Conservation (phyloP, 345 rosid genomes). For the Fremontodendron californicum region DNA sequence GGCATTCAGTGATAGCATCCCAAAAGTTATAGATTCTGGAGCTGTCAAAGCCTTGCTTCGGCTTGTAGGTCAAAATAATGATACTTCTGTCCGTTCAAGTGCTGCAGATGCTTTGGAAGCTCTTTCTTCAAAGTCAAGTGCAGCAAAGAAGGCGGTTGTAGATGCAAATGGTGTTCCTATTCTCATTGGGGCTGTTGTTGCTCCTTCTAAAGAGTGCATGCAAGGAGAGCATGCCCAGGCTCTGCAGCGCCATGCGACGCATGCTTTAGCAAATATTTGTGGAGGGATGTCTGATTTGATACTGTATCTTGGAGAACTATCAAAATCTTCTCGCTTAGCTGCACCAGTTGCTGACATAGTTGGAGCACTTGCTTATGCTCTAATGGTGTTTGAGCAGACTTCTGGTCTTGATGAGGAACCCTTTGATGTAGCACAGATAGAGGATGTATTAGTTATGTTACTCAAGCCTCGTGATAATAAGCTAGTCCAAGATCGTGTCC, state of each 20-base stretch:
- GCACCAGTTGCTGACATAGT: slow-evolving; percentile 75
- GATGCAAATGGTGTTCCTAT: slow-evolving; percentile 64
- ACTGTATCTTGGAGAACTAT: slow-evolving; percentile 58
- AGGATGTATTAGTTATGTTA: slow-evolving; percentile 51
- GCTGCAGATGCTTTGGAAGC: slow-evolving; percentile 84
- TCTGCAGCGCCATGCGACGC: slow-evolving; percentile 67
- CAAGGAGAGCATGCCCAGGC: slow-evolving; percentile 56
- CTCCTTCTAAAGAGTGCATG: slow-evolving; percentile 75
- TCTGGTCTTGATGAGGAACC: slow-evolving; percentile 45
- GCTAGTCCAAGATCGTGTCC: slow-evolving; percentile 69
- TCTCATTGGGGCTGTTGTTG: slow-evolving; percentile 73
- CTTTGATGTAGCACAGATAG: slow-evolving; percentile 56
- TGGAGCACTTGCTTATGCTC: slow-evolving; percentile 81
- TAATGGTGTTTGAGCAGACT: slow-evolving; percentile 57
- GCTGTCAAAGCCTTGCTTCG: slow-evolving; percentile 61
- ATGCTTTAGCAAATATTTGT: slow-evolving; percentile 67
- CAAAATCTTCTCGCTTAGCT: slow-evolving; percentile 64
- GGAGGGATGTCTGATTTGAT: slow-evolving; percentile 75
- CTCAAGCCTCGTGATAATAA: slow-evolving; percentile 66
- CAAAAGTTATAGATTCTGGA: slow-evolving; percentile 70
- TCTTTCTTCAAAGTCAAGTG: slow-evolving; percentile 59
- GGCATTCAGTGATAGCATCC: slow-evolving; percentile 56
- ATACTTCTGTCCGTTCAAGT: slow-evolving; percentile 59
- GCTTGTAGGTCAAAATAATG: slow-evolving; percentile 54
- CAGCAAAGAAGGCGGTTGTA: slow-evolving; percentile 53